phyloP scores from a whole-genome alignment of 768 basidiomycete genomes.

The Leucocoprinus sp. region DNA sequence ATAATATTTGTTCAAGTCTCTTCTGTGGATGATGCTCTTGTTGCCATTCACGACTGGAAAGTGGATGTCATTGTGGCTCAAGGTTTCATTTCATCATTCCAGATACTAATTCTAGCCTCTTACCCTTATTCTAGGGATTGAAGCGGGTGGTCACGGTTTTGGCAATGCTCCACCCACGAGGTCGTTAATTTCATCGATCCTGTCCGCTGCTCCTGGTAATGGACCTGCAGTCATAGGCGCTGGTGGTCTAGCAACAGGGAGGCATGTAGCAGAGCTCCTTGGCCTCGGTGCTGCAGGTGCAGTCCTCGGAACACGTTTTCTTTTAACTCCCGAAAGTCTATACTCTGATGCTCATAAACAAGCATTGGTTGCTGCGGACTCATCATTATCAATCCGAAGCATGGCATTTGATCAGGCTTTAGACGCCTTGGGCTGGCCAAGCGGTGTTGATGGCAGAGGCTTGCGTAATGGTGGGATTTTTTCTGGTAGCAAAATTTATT shows the following conservation, averaged over 20 bases:
- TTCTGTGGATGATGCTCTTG: conserved; percentile 48
- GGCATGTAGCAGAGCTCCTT: conserved; percentile 58
- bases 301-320: conserved; percentile 69
- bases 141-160: conserved; percentile 75
- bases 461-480: conserved; percentile 37
- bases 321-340: conserved; percentile 56
- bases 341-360: conserved; percentile 48
- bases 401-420: conserved; percentile 58
- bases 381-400: conserved; percentile 42
- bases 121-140: conserved; percentile 43
- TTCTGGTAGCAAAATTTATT: too few relatives aligned
- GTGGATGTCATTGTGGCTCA: conserved; percentile 72
- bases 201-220: conserved; percentile 31
- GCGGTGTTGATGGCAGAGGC: conserved; percentile 54
- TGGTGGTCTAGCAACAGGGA: conserved; percentile 61
- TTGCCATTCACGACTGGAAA: conserved; percentile 59
- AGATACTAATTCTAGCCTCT: conserved; percentile 2
- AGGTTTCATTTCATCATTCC: conserved; percentile 33
- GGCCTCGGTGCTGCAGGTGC: conserved; percentile 60
- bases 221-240: conserved; percentile 60
- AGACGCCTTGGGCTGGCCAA: conserved; percentile 50
- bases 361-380: conserved; percentile 40
- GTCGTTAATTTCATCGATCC: conserved; percentile 49
- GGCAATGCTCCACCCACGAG: conserved; percentile 48
- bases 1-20: conserved; percentile 60